A percentile compares a stretch with the other conserved stretches of the same genome.
These are phyloP conservation scores for Austroboletus eburneus DNA, from an alignment of 768 basidiomycete genomes.

Conservation along the genomic window DNA sequence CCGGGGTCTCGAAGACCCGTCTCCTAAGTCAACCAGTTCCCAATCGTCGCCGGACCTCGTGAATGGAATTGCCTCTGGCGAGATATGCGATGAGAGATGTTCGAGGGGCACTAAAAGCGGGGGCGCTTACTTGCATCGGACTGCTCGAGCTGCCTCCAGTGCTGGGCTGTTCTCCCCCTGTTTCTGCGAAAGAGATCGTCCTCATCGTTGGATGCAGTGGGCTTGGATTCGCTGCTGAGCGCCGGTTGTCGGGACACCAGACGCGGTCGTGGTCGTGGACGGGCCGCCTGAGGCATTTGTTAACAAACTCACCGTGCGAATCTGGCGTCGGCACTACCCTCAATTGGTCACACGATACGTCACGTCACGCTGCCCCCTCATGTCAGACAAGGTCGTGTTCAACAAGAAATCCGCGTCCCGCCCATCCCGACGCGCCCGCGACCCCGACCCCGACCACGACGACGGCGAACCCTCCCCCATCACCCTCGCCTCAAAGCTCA, in stretches of 20 bases:
- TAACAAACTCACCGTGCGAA: slow-evolving; percentile 29
- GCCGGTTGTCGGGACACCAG: slow-evolving; percentile 29
- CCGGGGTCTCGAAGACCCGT: slow-evolving; percentile 31
- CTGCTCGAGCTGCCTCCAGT: slow-evolving; percentile 59
- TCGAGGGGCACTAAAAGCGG: no score
- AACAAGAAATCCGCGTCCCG: slow-evolving; percentile 41
- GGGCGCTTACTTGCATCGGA: slow-evolving; percentile 51
- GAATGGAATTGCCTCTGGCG: slow-evolving; percentile 23
- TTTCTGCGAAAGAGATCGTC: slow-evolving; percentile 73
- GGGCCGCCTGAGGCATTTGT: slow-evolving; percentile 31
- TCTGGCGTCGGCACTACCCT: neutral
- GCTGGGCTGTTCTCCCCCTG: slow-evolving; percentile 46
- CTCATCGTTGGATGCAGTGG: slow-evolving; percentile 40
- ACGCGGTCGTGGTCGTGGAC: slow-evolving; percentile 52
- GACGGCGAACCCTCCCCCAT: slow-evolving; percentile 35
- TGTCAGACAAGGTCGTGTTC: slow-evolving; percentile 35
- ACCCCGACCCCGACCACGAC: slow-evolving; percentile 34
- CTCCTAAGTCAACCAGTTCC: slow-evolving; percentile 13
- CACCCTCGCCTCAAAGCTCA: slow-evolving; percentile 60
- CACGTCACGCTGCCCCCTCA: slow-evolving; percentile 21
- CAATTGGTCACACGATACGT: slow-evolving; percentile 17
- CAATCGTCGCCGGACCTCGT: slow-evolving; percentile 20
- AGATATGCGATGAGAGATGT: no score
- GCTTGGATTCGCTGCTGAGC: slow-evolving; percentile 1
- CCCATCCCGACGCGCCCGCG: slow-evolving; percentile 38